Base-by-base conservation (phyloP, 163 green algal genomes). In the Chlorella variabilis region DNA sequence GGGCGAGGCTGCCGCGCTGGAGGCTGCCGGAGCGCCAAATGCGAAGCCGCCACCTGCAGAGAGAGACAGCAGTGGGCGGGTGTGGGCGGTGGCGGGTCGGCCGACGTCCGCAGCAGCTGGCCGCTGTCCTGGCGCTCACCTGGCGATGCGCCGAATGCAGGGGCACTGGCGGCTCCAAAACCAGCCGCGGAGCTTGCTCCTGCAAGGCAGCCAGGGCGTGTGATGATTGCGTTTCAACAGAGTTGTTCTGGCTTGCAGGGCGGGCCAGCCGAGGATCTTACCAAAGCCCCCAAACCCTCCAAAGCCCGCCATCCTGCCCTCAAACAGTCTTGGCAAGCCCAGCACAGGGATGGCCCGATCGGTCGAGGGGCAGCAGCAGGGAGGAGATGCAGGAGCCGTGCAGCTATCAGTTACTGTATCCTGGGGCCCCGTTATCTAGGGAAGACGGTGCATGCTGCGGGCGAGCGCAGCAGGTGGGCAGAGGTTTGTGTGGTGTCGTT, bases 221-320 rank as follows among this genome's bases (percentile, higher is more conserved):
- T 54, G 45, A 15, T 54, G 45, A 54, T 54, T 15, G 45, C 45
- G 11, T 11, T 54, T 54, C 45, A 54, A 54, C n/a, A n/a, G n/a
- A n/a, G n/a, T n/a, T n/a, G n/a, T n/a, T n/a, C n/a, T n/a, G n/a
- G n/a, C n/a, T n/a, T n/a, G n/a, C n/a, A n/a, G n/a, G n/a, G n/a
- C n/a, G n/a, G n/a, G n/a, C n/a, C n/a, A n/a, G n/a, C n/a, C n/a
- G n/a, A 3, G 23, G 15, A 41, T 45, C 68, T 54, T 62, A 82
- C 76, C 76, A 54, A 82, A 82, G 27, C 63, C 76, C 13, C 76
- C 76, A 65, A 82, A 82, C n/a, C n/a, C n/a, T n/a, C n/a, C n/a
- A n/a, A n/a, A n/a, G 33, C 34, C 49, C 11, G 49, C 27, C 62
- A 56, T 75, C 0, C 62, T 18, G 49, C 49, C 31, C 45, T n/a